Base-by-base conservation (phyloP, 169 alveolate species). In the Plasmodium yoelii region DNA sequence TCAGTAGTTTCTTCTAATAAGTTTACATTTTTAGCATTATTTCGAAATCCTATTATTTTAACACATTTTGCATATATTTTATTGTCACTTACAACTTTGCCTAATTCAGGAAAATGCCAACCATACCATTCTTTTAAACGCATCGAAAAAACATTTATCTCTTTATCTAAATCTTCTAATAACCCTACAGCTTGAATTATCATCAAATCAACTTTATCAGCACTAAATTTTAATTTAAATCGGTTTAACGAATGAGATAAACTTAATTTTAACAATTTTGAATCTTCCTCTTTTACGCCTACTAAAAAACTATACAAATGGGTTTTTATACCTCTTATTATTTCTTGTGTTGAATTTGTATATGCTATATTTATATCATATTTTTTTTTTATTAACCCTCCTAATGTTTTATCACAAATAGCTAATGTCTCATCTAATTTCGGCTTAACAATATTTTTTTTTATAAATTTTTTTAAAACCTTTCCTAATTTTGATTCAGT, bases 91-190 rank as follows among this genome's bases (percentile, higher is more conserved):
- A 97, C 96, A 53, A 98, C 98, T 93, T 97, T 98, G n/a, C 97
- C 97, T 22, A 98, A 97, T 93, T 98, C 99, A 34, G 99, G 99
- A 96, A 99, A 99, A 93, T 99, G 99, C 99, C 99, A 99, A 39
- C 99, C 99, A 92, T 98, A 98, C 99, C 99, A 97, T 82, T 94
- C 97, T 92, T 97, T 96, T 22, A 99, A 96, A 70, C 99, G 96
- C 99, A 99, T 99, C 24, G 99, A 99, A 82, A 98, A 98, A 95
- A 97, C 98, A 94, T 99, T 99, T 61, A 98, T 94, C 88, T 98
- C 99, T 93, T 98, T 97, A 74, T 99, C 99, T 72, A 98, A 94
- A 87, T 97, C 98, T 94, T 98, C 99, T n/a, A 98, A 90, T 51
- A 98, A 95, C 46, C 99, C 99, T 18, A 98, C 98, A 22, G 99